Evolutionary conservation across 148 eudicot species (phyloP), one percentile per base, ranked within the genome.

Genomic region (Spergularia marina): DNA sequence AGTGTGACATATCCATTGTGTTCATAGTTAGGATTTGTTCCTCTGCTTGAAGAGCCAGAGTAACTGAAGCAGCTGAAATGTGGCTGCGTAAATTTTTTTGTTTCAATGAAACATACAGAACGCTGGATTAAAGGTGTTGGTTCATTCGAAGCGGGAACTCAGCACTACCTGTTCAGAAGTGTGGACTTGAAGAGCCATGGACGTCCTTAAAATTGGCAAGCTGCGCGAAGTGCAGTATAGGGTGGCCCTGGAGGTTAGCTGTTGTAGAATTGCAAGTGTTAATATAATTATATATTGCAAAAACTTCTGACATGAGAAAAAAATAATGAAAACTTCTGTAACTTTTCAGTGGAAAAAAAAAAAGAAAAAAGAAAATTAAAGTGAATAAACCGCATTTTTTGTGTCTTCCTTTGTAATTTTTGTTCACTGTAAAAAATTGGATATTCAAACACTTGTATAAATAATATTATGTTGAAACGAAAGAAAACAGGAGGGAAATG

Each of bases 61-160:
- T 79, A 77, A 73, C 83, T 73, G 83, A 71, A 81, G 70, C 61
- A 79, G 87, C 81, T 74, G 73, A 76, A 80, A 63, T 76, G 78
- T 79, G 70, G 84, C 83, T 75, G 78, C 78, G 25, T 62, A 74
- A 72, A 67, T 71, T 73, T 54, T 66, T 79, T 76, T 85, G 84
- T 81, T 82, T 80, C 76, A 74, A 82, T 82, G 67, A 75, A 77
- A 58, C 57, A 68, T 51, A 68, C 80, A 82, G 77, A 76, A 68
- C 73, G 71, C 79, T 82, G 95, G 85, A 79, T 78, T 80, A 88
- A 88, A 80, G 85, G 90, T 84, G 96, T 86, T 85, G 91, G 92
- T 91, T 89, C 97, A 80, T 78, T 87, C 91, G 81, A 90, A 89
- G 89, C 74, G 88, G 87, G 88, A 79, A 86, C 87, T 76, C 77